Evolutionary conservation across 2,329 filamentous ascomycete species (phyloP).

Genomic region (Colletotrichum tabaci): DNA sequence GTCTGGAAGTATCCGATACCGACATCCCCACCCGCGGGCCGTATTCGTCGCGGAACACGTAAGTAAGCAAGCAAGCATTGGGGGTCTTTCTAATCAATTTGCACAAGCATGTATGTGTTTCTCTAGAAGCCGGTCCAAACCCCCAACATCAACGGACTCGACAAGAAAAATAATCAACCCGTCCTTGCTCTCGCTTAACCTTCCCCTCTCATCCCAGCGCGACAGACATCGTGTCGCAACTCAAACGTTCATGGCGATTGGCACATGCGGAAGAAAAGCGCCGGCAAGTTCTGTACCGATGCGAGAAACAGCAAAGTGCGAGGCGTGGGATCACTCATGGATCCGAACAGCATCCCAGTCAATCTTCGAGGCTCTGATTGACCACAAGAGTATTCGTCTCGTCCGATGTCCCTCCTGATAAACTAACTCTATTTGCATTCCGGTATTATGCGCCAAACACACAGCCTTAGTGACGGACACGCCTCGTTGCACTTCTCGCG

Average conservation of each 20-base stretch:
- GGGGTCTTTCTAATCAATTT: background rate
- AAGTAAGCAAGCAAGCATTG: background rate
- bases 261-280: background rate
- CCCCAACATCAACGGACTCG: background rate
- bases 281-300: background rate
- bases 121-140: background rate
- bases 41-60: background rate
- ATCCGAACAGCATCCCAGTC: background rate
- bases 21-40: background rate
- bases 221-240: conserved; percentile 1
- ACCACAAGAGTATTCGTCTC: background rate
- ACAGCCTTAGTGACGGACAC: background rate
- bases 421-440: background rate
- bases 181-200: background rate
- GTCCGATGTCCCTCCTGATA: background rate
- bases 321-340: background rate
- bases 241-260: background rate
- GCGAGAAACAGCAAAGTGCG: background rate
- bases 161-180: background rate
- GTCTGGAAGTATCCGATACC: conserved; percentile 2
- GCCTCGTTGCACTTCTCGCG: too few relatives aligned
- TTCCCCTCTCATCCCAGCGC: background rate
- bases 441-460: background rate
- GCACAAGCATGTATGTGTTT: too few relatives aligned
- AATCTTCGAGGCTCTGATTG: background rate